Evolutionary conservation across 139 green algal species (phyloP).

Genomic region (Ettlia oleoabundans): DNA sequence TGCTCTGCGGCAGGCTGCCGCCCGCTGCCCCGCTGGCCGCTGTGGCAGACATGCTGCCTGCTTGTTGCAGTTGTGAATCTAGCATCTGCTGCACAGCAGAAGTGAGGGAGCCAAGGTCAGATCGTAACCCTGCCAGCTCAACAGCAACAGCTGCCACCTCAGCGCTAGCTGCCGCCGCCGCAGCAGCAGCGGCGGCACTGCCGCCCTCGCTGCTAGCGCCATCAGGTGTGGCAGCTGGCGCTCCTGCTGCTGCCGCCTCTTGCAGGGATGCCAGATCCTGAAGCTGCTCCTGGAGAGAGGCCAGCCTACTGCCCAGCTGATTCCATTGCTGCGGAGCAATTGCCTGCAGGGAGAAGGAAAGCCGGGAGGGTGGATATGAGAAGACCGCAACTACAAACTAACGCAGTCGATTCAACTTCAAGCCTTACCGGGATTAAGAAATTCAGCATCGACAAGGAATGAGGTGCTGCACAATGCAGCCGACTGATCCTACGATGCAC

Average conservation of each 20-base stretch:
- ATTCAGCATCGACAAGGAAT: no score
- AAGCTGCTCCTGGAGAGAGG: conserved; percentile 20
- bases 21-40: background rate
- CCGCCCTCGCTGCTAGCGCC: background rate
- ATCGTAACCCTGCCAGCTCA: conserved; percentile 16
- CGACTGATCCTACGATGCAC: no score
- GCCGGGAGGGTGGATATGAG: background rate
- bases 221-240: background rate
- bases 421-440: no score
- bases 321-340: conserved; percentile 46
- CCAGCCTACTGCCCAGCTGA: conserved; percentile 41
- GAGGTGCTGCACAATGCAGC: no score
- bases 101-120: background rate
- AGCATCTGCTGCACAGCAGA: conserved; percentile 6
- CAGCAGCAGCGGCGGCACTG: background rate
- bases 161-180: background rate
- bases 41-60: background rate
- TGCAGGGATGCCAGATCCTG: conserved; percentile 3
- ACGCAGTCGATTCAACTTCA: no score
- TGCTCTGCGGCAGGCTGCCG: background rate
- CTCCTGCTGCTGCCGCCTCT: background rate
- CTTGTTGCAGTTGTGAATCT: conserved; percentile 2
- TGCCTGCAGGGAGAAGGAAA: background rate
- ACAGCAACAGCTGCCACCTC: conserved; percentile 17
- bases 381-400: no score